Percentiles rank a stretch among this genome's conserved stretches.
These are phyloP conservation scores for Suhomyces kilbournensis DNA, from an alignment of 805 yeast genomes.

Conservation along the genomic window DNA sequence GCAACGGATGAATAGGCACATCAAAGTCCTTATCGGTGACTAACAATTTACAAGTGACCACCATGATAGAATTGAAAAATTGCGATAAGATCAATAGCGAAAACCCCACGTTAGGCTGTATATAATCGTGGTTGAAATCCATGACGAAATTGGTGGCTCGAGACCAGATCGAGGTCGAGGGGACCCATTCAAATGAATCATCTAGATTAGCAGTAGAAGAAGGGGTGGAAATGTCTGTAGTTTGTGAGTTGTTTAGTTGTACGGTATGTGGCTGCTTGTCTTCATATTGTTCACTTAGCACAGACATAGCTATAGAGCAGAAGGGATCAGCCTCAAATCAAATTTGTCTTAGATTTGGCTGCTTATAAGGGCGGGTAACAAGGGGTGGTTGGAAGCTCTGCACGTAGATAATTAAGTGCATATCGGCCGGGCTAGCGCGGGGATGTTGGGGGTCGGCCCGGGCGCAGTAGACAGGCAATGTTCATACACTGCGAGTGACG, in stretches of 20 bases:
- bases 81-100: slow-evolving; percentile 59
- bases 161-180: background rate
- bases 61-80: slow-evolving; percentile 74
- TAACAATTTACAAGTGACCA: slow-evolving; percentile 68
- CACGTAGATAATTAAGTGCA: background rate
- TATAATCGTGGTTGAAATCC: slow-evolving; percentile 3
- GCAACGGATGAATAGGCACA: slow-evolving; percentile 69
- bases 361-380: background rate
- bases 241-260: background rate
- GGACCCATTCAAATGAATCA: background rate
- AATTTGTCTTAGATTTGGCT: background rate
- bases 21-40: slow-evolving; percentile 60
- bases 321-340: background rate
- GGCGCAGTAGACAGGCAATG: no score
- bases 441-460: background rate
- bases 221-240: background rate
- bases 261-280: background rate
- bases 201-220: background rate
- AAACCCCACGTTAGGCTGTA: slow-evolving; percentile 51
- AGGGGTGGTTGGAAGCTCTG: background rate
- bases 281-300: background rate
- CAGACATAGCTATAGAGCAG: background rate
- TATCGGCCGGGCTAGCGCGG: background rate
- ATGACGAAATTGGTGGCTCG: background rate
- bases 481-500: no score